phyloP scores from a whole-genome alignment of 345 rosid genomes.

The Brassica rapa region DNA sequence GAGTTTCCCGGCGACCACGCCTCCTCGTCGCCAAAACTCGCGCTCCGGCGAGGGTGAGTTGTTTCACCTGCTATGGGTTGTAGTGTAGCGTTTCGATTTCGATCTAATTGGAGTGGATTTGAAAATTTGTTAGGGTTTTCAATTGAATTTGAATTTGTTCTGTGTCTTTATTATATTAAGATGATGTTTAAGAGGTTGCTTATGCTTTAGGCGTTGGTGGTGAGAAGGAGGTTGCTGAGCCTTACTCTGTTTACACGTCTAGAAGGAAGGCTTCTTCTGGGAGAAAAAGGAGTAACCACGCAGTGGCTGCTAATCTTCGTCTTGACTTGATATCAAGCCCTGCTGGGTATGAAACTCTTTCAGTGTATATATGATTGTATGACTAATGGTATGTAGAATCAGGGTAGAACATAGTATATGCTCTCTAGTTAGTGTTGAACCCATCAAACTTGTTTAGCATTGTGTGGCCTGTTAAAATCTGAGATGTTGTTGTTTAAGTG shows the following conservation, averaged over 20 bases:
- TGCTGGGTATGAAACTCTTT: constrained; percentile 37
- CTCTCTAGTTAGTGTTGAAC: not conserved
- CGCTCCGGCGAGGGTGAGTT: constrained; percentile 24
- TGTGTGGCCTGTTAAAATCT: not conserved
- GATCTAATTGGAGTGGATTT: constrained; percentile 11
- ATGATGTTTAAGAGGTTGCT: constrained; percentile 11
- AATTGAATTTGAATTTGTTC: not conserved
- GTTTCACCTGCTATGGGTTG: not conserved
- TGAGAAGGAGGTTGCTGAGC: constrained; percentile 35
- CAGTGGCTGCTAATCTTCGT: constrained; percentile 24
- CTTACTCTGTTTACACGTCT: constrained; percentile 44
- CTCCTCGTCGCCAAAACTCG: constrained; percentile 19
- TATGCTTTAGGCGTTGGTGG: constrained; percentile 35
- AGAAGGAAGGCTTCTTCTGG: constrained; percentile 40
- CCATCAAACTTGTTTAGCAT: constrained; percentile 2
- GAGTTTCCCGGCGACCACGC: constrained; percentile 28
- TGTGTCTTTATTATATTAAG: not conserved
- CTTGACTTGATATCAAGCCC: constrained; percentile 23
- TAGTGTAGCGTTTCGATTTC: not conserved
- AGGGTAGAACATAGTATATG: constrained; percentile 1
- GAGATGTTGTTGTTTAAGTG: not conserved
- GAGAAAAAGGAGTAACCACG: constrained; percentile 45
- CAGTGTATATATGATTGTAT: not conserved
- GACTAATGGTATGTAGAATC: constrained; percentile 9
- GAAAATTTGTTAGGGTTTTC: constrained; percentile 33